phyloP scores from a whole-genome alignment of 1,284 basidiomycete species.

The Irpex sp. region DNA sequence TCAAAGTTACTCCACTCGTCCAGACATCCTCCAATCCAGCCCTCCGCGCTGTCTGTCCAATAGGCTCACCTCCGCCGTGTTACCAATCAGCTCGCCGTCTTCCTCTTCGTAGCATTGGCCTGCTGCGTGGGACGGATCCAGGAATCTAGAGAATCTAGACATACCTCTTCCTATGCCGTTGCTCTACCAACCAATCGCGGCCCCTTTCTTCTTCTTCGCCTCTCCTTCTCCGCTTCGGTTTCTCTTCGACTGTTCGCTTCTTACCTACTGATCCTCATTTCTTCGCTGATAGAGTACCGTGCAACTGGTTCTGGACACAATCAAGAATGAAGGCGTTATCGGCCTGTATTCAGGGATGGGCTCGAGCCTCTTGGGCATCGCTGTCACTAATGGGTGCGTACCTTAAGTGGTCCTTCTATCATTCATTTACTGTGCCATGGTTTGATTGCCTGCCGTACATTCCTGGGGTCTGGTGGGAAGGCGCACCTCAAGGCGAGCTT shows the following conservation, averaged over 20 bases:
- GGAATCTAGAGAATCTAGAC: not conserved
- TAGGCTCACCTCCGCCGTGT: not conserved
- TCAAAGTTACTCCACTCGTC: not conserved
- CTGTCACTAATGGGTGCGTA: slow-evolving; percentile 84
- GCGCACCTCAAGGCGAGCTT: too few species aligned
- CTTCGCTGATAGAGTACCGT: not conserved
- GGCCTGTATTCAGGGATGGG: slow-evolving; percentile 89
- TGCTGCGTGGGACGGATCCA: not conserved
- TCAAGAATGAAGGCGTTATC: slow-evolving; percentile 81
- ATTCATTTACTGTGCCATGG: not conserved
- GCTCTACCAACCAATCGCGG: not conserved
- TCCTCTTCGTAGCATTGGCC: too few species aligned
- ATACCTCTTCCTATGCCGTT: not conserved
- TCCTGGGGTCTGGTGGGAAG: too few species aligned
- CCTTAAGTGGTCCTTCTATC: not conserved
- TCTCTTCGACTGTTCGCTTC: too few species aligned
- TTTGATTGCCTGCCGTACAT: too few species aligned
- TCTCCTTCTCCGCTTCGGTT: too few species aligned
- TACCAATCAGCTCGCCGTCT: too few species aligned
- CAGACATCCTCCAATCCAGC: not conserved
- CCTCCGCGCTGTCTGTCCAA: not conserved
- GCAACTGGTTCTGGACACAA: slow-evolving; percentile 68
- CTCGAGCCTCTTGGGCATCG: slow-evolving; percentile 88
- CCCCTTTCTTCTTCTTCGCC: too few species aligned
- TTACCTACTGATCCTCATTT: not conserved